Evolutionary conservation across 257 asterid species (phyloP).

Genomic region (Agastache rugosa): DNA sequence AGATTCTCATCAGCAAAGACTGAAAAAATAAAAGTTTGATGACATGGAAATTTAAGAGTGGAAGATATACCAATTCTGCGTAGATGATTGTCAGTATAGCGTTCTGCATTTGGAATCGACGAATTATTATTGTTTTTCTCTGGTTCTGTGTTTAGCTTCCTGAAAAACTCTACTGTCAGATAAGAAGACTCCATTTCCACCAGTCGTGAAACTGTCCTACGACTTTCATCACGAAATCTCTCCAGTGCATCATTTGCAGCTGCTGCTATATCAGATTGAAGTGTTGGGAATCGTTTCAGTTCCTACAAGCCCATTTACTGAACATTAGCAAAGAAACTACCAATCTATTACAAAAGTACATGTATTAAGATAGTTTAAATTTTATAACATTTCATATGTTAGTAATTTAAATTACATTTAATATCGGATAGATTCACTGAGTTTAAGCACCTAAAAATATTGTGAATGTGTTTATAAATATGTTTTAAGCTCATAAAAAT

Average conservation of each 20-base stretch:
- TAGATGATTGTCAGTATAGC: constrained; percentile 77
- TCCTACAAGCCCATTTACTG: constrained; percentile 54
- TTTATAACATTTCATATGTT: not conserved
- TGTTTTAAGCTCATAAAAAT: not conserved
- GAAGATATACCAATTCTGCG: constrained; percentile 69
- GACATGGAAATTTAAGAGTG: not conserved
- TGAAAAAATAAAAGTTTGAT: not conserved
- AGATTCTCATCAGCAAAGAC: not conserved
- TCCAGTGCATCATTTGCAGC: constrained; percentile 94
- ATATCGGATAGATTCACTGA: too few species aligned
- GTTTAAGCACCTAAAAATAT: not conserved
- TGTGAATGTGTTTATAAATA: not conserved
- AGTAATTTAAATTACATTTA: too few species aligned
- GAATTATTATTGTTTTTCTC: constrained; percentile 57
- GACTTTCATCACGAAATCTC: constrained; percentile 96
- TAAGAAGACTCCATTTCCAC: constrained; percentile 98
- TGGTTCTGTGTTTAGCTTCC: constrained; percentile 85
- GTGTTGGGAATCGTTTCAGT: constrained; percentile 89
- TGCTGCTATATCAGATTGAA: constrained; percentile 90
- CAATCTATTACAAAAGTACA: not conserved
- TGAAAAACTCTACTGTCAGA: constrained; percentile 92
- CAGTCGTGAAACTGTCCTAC: constrained; percentile 77
- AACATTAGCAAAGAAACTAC: constrained; percentile 20
- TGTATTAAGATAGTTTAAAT: not conserved
- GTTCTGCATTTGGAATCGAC: constrained; percentile 62